Base-by-base conservation (phyloP, 805 yeast species). In the Metschnikowia bowlesiae region DNA sequence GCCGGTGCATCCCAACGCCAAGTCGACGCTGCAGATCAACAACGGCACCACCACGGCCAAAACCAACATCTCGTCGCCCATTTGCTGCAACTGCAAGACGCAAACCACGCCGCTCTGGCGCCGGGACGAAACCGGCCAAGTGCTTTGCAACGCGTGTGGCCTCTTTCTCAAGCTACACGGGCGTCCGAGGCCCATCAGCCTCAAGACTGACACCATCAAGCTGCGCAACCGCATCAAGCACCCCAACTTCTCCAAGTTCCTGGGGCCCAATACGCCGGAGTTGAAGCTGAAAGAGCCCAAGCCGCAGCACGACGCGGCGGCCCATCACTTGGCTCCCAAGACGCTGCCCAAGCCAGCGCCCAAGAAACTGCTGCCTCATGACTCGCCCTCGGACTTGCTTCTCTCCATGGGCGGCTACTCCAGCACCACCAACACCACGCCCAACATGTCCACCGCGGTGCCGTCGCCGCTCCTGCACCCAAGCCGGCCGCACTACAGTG, bases 81-180 rank as follows among this genome's bases (percentile, higher is more conserved):
- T 85, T 22, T 91, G 98, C 66, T 88, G 86, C 59, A 91, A 91
- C 67, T 91, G 98, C 71, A 80, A 85, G 61, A 91, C 98, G 1
- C 87, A 89, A 51, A 91, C 94, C 1, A 91, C 98, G 2, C 97
- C 98, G 1, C 73, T 91, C 30, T 91, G 97, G 97, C 79, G 97
- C 68, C 77, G 97, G 55, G 97, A 91, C 68, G 97, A 90, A 62
- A 81, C 87, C 9, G 96, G 96, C 13, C 77, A 73, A 60, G 96
- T 91, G 33, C 76, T 91, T 44, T 91, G 98, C 67, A 91, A 91
- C 70, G 98, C 98, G 0, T 92, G 99, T 72, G 99, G 98, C 0
- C 73, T 92, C 53, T 92, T 92, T 60, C 78, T 88, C 62, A 91
- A 91, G 69, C 77, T 91, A 39, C 98, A 91, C 64, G 96, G 97